Percentiles rank a stretch among this genome's conserved stretches.
phyloP scores from a whole-genome alignment of 208 protist genomes.

The Crithidia acanthocephali region DNA sequence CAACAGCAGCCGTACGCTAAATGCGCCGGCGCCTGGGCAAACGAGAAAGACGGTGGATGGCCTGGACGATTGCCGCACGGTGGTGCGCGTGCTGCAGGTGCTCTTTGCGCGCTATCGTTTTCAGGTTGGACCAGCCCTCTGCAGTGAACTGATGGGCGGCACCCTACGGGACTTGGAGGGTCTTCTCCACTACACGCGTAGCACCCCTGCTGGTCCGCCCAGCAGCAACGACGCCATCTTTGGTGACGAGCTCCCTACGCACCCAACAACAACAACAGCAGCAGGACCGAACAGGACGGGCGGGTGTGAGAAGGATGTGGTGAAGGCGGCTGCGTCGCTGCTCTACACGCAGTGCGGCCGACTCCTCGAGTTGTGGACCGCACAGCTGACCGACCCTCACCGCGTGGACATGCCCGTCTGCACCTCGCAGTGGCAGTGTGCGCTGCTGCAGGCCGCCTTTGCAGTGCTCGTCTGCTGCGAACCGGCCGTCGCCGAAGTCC shows the following conservation, averaged over 20 bases:
- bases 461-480: slow-evolving; percentile 48
- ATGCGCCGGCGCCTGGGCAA: no score
- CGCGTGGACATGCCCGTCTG: slow-evolving; percentile 36
- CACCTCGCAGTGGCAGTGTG: slow-evolving; percentile 31
- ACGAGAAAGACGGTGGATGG: not conserved
- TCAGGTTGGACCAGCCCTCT: slow-evolving; percentile 18
- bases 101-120: slow-evolving; percentile 33
- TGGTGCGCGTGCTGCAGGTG: slow-evolving; percentile 37
- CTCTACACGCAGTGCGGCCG: slow-evolving; percentile 34
- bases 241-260: no score
- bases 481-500: slow-evolving; percentile 46
- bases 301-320: not conserved
- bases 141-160: slow-evolving; percentile 19
- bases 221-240: not conserved
- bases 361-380: slow-evolving; percentile 30
- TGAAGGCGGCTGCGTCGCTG: slow-evolving; percentile 25
- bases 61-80: slow-evolving; percentile 3
- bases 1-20: not conserved
- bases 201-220: not conserved
- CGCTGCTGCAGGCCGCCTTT: slow-evolving; percentile 32
- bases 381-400: slow-evolving; percentile 28
- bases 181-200: not conserved
- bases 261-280: not conserved
- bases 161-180: slow-evolving; percentile 3
- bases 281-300: not conserved